phyloP scores from a whole-genome alignment of 371 early-diverging fungal species.

The Blyttiomyces sp. region DNA sequence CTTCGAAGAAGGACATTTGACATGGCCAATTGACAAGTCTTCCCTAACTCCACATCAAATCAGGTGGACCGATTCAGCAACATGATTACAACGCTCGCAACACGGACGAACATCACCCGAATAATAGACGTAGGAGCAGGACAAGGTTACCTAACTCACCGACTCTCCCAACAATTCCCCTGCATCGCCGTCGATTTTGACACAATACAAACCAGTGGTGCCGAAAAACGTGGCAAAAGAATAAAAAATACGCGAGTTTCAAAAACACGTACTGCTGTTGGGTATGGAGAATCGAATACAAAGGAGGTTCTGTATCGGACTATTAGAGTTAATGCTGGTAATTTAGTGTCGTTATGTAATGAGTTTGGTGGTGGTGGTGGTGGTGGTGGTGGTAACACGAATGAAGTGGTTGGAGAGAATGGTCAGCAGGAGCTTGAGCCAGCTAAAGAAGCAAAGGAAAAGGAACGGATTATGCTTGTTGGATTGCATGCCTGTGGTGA shows the following conservation, averaged over 20 bases:
- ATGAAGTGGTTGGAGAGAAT: too few species aligned
- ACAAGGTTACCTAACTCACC: constrained; percentile 59
- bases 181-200: constrained; percentile 75
- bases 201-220: constrained; percentile 68
- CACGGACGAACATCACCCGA: background rate
- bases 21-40: background rate
- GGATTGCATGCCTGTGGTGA: constrained; percentile 89
- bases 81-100: constrained; percentile 1
- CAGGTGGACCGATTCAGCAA: constrained; percentile 5
- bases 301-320: constrained; percentile 1
- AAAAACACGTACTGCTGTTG: too few species aligned
- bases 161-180: constrained; percentile 32
- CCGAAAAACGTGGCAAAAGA: constrained; percentile 57
- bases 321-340: background rate
- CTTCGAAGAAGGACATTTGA: background rate
- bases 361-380: background rate
- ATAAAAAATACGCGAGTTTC: too few species aligned
- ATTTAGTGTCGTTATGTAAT: background rate
- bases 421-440: too few species aligned
- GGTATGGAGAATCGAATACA: too few species aligned
- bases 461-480: constrained; percentile 56
- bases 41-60: background rate
- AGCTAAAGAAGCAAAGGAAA: background rate
- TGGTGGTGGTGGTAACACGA: background rate
- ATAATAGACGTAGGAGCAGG: constrained; percentile 37